Conservation (phyloP, 2,329 filamentous ascomycete genomes). For the Claviceps sp. region DNA sequence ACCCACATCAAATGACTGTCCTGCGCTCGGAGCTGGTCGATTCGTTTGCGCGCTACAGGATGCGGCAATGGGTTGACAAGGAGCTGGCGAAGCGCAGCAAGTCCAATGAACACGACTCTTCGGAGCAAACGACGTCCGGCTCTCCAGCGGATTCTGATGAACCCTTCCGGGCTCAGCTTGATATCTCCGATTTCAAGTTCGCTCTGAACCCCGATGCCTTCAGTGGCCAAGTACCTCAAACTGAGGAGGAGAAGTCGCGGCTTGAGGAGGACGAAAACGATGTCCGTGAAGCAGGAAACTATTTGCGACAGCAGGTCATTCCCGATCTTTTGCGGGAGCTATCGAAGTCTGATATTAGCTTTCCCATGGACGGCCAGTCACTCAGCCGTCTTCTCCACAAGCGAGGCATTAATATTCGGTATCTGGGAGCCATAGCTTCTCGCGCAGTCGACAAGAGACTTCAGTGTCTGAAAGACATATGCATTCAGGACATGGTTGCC, state of each 20-base stretch:
- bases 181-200: constrained; percentile 78
- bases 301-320: constrained; percentile 63
- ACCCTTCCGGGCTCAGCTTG: constrained; percentile 46
- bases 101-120: constrained; percentile 20
- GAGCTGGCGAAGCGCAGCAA: constrained; percentile 53
- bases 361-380: constrained; percentile 96
- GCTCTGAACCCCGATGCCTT: constrained; percentile 90
- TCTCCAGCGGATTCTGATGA: constrained; percentile 24
- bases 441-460: constrained; percentile 59
- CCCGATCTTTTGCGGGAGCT: constrained; percentile 80
- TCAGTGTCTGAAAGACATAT: constrained; percentile 61
- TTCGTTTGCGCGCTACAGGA: constrained; percentile 67
- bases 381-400: constrained; percentile 83
- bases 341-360: constrained; percentile 83
- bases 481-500: constrained; percentile 86
- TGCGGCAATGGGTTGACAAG: constrained; percentile 75
- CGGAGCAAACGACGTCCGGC: constrained; percentile 21
- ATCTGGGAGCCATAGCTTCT: constrained; percentile 73
- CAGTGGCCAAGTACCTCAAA: constrained; percentile 82
- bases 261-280: constrained; percentile 75
- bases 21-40: constrained; percentile 84
- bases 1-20: constrained; percentile 94
- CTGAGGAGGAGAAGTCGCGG: constrained; percentile 76
- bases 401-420: constrained; percentile 92
- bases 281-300: constrained; percentile 71